Percentiles rank a stretch among this genome's conserved stretches.
Conservation (phyloP, 805 yeast species). For the Cephaloascus albidus region DNA sequence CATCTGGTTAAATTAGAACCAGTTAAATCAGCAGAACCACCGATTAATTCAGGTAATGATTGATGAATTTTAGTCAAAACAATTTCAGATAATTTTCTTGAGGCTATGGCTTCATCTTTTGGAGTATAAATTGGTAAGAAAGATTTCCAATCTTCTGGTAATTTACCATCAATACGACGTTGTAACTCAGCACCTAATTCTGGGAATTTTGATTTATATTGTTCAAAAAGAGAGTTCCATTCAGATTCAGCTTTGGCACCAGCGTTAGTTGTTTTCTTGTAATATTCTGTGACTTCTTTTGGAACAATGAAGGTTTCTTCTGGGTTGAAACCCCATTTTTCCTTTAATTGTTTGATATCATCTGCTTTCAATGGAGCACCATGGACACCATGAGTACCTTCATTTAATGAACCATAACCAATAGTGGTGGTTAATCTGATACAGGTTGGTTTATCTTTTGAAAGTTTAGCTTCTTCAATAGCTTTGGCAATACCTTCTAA, state of each 20-base stretch:
- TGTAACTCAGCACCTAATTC: conserved; percentile 67
- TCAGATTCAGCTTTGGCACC: conserved; percentile 63
- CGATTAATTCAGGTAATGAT: conserved; percentile 78
- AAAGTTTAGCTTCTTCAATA: conserved; percentile 70
- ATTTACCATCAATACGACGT: conserved; percentile 69
- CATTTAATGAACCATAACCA: conserved; percentile 82
- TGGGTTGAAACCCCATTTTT: conserved; percentile 82
- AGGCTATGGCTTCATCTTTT: conserved; percentile 74
- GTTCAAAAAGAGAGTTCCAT: conserved; percentile 61
- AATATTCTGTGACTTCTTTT: conserved; percentile 69
- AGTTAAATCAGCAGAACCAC: conserved; percentile 98
- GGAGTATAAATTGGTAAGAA: conserved; percentile 74
- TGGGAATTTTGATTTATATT: conserved; percentile 65
- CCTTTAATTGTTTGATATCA: conserved; percentile 81
- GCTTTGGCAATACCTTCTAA: conserved; percentile 63
- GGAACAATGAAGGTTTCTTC: conserved; percentile 72
- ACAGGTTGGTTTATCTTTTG: conserved; percentile 78
- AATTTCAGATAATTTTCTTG: conserved; percentile 88
- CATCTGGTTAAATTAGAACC: conserved; percentile 94
- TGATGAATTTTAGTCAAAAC: conserved; percentile 56
- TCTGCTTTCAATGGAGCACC: conserved; percentile 95
- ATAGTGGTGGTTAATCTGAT: conserved; percentile 85
- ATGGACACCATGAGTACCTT: conserved; percentile 89
- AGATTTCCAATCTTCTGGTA: conserved; percentile 78
- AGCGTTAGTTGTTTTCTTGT: conserved; percentile 43